Conservation (phyloP, 768 basidiomycete genomes). For the Trametes gibbosa region DNA sequence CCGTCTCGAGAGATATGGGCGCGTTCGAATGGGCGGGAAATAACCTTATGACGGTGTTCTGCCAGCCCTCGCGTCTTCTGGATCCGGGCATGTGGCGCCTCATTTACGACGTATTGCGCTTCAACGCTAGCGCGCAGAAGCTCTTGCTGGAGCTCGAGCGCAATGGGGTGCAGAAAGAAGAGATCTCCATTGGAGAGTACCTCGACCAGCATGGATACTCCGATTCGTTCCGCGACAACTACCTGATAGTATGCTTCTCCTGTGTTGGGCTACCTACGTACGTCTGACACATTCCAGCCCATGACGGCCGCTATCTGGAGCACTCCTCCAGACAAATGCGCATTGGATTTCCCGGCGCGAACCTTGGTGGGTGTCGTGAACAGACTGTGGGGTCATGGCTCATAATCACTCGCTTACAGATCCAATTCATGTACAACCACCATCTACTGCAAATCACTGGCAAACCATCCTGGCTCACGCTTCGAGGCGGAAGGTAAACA, state of each 20-base stretch:
- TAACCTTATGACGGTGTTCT: slow-evolving; percentile 60
- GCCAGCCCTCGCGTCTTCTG: slow-evolving; percentile 58
- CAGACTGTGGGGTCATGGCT: neutral
- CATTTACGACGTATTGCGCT: slow-evolving; percentile 67
- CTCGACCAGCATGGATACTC: slow-evolving; percentile 64
- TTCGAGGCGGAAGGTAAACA: slow-evolving; percentile 66
- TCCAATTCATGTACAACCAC: slow-evolving; percentile 74
- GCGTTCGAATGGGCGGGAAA: slow-evolving; percentile 77
- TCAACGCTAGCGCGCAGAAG: slow-evolving; percentile 65
- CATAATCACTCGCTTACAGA: slow-evolving; percentile 30
- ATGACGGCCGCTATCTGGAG: slow-evolving; percentile 85
- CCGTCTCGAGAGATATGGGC: slow-evolving; percentile 68
- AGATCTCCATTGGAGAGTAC: slow-evolving; percentile 52
- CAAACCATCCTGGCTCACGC: slow-evolving; percentile 71
- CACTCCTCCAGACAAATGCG: slow-evolving; percentile 67
- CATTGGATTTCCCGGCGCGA: slow-evolving; percentile 65
- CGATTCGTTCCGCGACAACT: slow-evolving; percentile 65
- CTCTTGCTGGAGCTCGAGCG: slow-evolving; percentile 34
- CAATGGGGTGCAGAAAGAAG: slow-evolving; percentile 25
- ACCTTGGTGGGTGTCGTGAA: slow-evolving; percentile 48
- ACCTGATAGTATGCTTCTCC: slow-evolving; percentile 57
- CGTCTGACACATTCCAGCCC: slow-evolving; percentile 36
- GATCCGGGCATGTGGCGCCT: slow-evolving; percentile 70
- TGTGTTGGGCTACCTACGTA: neutral
- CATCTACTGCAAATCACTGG: slow-evolving; percentile 68